Base-by-base conservation (phyloP, 805 yeast species). In the Kuraishia ogatae region DNA sequence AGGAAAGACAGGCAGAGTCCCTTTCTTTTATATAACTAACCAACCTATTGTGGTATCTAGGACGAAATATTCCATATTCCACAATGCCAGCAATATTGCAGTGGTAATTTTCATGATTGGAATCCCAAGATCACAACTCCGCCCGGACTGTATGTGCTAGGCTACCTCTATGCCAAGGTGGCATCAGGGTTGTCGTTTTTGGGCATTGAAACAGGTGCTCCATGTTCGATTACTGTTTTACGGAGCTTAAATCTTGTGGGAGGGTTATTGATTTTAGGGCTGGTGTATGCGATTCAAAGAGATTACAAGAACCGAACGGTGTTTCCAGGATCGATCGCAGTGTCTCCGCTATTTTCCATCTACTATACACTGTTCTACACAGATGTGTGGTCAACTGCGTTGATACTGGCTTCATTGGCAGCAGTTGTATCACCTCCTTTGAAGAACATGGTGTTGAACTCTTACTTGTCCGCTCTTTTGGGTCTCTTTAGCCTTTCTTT, bases 111-210 rank as follows among this genome's bases (percentile, higher is more conserved):
- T 71, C 54, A 59, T n/a, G 62, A 71, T 1, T 91, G 97, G 97
- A 90, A 94, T 67, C 77, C 83, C 13, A 92, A 93, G 65, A 90
- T 94, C 65, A 93, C 99, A 1, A 94, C 99, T 0, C 99, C 99
- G 1, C 98, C 98, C 0, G 99, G 98, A 0, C 72, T 93, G 19
- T 93, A 94, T 65, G 55, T 68, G 5, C 59, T 81, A 10, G 82
- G 81, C 4, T 68, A 69, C 35, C 58, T 60, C 2, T 79, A 75
- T 58, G 50, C 72, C 8, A 69, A 69, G 39, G 52, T 76, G 2
- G 58, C 83, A 13, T 79, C 80, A 1, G 71, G 67, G 60, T 7
- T 71, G 0, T 71, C 69, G 61, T 60, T 71, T 21, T 15, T 35
- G 7, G 43, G 43, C 43, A 35, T 35, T 35, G 63, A 66, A 46